A percentile compares a stretch with the other conserved stretches of the same genome.
Evolutionary conservation across 768 basidiomycete species (phyloP).

Genomic region (Boletellus sp.): DNA sequence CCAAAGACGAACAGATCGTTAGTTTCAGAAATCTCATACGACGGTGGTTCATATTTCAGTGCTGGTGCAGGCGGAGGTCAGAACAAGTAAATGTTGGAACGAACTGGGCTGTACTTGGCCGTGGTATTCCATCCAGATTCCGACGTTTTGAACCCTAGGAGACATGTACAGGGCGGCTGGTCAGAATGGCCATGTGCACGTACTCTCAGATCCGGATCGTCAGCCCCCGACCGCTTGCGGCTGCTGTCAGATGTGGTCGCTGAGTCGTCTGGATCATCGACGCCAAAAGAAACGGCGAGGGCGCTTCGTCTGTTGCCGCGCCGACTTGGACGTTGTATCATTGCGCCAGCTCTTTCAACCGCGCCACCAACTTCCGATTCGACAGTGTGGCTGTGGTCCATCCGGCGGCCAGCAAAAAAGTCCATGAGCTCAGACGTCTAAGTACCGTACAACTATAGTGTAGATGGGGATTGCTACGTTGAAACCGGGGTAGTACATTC

Average conservation of each 20-base stretch:
- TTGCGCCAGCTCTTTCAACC: neutral
- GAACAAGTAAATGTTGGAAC: neutral
- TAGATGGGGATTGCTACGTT: conserved; percentile 6
- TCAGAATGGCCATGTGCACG: neutral
- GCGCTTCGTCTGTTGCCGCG: conserved; percentile 46
- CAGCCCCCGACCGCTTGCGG: conserved; percentile 22
- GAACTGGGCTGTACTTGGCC: conserved; percentile 9
- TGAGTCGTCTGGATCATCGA: conserved; percentile 33
- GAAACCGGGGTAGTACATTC: conserved; percentile 11
- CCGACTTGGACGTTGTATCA: conserved; percentile 11
- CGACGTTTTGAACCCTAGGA: conserved; percentile 26
- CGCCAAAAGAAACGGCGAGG: conserved; percentile 51
- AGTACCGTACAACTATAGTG: conserved; percentile 10
- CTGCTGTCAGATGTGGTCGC: conserved; percentile 21
- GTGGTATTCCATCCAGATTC: conserved; percentile 20
- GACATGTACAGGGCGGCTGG: neutral
- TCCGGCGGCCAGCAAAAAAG: too few species aligned
- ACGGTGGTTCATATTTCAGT: conserved; percentile 36
- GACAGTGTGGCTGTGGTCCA: neutral
- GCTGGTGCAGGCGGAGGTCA: conserved; percentile 25
- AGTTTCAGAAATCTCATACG: conserved; percentile 36
- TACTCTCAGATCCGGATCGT: conserved; percentile 14
- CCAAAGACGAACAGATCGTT: conserved; percentile 36
- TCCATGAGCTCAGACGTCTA: conserved; percentile 14
- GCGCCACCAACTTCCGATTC: too few species aligned